These are phyloP conservation scores for Phytophthora litchii DNA, from an alignment of 352 stramenopile species.

Conservation along the genomic window DNA sequence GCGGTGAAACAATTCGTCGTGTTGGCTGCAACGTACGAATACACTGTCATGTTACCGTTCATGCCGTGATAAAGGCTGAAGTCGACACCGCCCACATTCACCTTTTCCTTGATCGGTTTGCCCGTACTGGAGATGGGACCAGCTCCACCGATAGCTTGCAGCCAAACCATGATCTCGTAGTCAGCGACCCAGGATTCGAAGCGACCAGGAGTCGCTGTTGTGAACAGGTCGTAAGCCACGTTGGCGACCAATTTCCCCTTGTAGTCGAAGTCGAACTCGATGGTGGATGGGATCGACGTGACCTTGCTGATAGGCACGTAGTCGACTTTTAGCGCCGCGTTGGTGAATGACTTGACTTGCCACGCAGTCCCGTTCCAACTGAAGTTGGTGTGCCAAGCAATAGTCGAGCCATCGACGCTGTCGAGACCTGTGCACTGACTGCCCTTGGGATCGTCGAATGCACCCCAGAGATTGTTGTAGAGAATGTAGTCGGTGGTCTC, in stretches of 20 bases:
- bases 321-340: too few species aligned
- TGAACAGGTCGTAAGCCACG: conserved; percentile 43
- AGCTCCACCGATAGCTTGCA: conserved; percentile 1
- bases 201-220: conserved; percentile 23
- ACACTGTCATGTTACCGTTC: too few species aligned
- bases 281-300: conserved; percentile 36
- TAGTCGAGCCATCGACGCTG: conserved; percentile 6
- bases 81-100: too few species aligned
- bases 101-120: too few species aligned
- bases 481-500: conserved; percentile 39
- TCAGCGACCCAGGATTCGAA: too few species aligned
- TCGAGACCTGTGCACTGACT: conserved; percentile 8
- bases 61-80: too few species aligned
- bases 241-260: conserved; percentile 13
- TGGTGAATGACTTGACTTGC: conserved; percentile 15
- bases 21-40: too few species aligned
- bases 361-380: conserved; percentile 9
- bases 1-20: too few species aligned
- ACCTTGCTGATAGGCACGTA: conserved; percentile 25
- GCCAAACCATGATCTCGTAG: too few species aligned
- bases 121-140: neutral
- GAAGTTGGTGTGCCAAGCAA: conserved; percentile 15
- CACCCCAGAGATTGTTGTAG: conserved; percentile 46
- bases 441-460: conserved; percentile 23
- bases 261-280: conserved; percentile 39